Percentiles rank a stretch among this genome's conserved stretches.
These are phyloP conservation scores for Pyrrhoderma noxium DNA, from an alignment of 1,284 basidiomycete species.

Conservation along the genomic window DNA sequence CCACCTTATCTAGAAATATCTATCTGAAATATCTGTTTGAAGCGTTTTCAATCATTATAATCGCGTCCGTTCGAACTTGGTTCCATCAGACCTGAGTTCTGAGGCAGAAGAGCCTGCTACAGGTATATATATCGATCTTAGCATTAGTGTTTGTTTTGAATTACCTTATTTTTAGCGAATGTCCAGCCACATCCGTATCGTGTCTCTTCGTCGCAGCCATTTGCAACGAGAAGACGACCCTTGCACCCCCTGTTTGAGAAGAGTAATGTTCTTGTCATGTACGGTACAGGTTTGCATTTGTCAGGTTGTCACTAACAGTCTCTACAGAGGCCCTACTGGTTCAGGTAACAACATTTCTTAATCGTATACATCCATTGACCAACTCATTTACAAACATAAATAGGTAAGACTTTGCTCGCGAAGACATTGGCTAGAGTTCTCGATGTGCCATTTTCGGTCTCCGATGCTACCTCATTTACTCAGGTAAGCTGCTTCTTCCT, in stretches of 20 bases:
- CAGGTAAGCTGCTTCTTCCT: constrained; percentile 40
- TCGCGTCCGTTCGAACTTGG: constrained; percentile 62
- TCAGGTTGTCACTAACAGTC: background rate
- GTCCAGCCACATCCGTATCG: constrained; percentile 47
- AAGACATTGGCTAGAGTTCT: constrained; percentile 79
- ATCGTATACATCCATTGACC: constrained; percentile 20
- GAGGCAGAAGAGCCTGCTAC: too few relatives aligned
- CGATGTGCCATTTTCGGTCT: constrained; percentile 87
- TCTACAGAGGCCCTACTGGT: constrained; percentile 69
- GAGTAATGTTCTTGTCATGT: constrained; percentile 89
- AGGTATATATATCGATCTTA: too few relatives aligned
- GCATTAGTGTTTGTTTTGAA: too few relatives aligned
- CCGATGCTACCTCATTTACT: constrained; percentile 79
- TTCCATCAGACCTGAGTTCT: constrained; percentile 23
- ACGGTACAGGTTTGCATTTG: constrained; percentile 22
- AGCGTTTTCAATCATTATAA: constrained; percentile 94
- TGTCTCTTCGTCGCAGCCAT: constrained; percentile 29
- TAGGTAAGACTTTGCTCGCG: constrained; percentile 83
- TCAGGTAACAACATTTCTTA: constrained; percentile 43
- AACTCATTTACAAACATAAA: constrained; percentile 27
- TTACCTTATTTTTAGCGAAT: constrained; percentile 36
- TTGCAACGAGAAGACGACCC: constrained; percentile 36
- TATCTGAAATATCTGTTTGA: constrained; percentile 18
- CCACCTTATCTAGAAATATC: constrained; percentile 19
- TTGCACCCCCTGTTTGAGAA: constrained; percentile 74